Evolutionary conservation across 2,329 filamentous ascomycete genomes (phyloP), one percentile per base, ranked within the genome.

Genomic region (Septoria petroselini): DNA sequence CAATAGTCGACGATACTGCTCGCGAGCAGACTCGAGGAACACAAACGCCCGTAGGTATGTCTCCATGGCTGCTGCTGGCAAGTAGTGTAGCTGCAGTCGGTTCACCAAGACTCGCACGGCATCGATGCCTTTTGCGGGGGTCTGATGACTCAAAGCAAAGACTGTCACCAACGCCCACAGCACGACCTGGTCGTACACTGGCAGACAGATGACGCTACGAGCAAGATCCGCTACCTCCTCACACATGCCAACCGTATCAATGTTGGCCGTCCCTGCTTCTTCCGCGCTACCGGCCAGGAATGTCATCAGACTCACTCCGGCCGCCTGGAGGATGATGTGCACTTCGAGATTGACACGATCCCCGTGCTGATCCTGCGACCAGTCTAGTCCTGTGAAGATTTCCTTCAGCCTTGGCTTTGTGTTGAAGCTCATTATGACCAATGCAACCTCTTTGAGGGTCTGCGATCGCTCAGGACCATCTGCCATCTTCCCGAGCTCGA

Each of bases 111-210:
- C 33, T 12, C 43, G 27, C 9, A 53, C 34, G 35, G 48, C 25
- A 3, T 42, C 50, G 9, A 56, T 27, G n/a, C 44, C 50, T 9
- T 47, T 38, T 3, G 42, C 30, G 7, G 43, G 43, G n/a, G 38
- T 33, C 21, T 41, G 40, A 11, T 39, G 34, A 35, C 41, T 52
- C 23, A 56, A 35, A 2, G 54, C 39, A 14, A 49, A 50, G 12
- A 56, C 35, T 12, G 54, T 56, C 12, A 56, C 41, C 15, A 56
- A 46, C 7, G 50, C 50, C 50, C 54, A 56, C 2, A 53, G 31
- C 6, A 56, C 31, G 29, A 51, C 19, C 14, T 49, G 47, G 25
- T 53, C 43, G 21, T 51, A 56, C 31, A 53, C 15, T 11, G 37
- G 42, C 15, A 48, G 23, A 25, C 41, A 48, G 17, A 42, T 37